Evolutionary conservation across 1,284 basidiomycete genomes (phyloP).

Genomic region (Cutaneotrichosporon sp.): DNA sequence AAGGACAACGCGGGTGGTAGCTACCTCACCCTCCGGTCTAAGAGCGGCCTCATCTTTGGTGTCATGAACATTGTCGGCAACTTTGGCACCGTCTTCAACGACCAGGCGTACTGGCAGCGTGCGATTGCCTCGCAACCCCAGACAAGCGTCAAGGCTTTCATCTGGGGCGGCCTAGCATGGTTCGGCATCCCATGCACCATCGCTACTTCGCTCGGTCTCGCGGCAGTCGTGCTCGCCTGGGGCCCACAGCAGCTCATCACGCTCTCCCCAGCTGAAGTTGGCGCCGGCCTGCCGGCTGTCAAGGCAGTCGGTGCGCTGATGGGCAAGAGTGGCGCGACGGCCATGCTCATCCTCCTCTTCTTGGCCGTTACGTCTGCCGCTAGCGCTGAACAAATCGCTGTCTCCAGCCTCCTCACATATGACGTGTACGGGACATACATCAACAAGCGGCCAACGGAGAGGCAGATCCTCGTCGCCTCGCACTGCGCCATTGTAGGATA

Average conservation of each 20-base stretch:
- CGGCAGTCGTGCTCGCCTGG: slow-evolving; percentile 69
- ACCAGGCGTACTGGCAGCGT: slow-evolving; percentile 63
- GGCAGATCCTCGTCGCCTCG: slow-evolving; percentile 61
- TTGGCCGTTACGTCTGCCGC: slow-evolving; percentile 75
- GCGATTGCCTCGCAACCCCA: slow-evolving; percentile 81
- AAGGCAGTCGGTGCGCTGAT: slow-evolving; percentile 70
- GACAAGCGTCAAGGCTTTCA: slow-evolving; percentile 81
- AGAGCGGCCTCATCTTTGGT: slow-evolving; percentile 82
- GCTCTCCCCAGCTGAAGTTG: slow-evolving; percentile 67
- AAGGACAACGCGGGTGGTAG: slow-evolving; percentile 62
- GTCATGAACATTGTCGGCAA: slow-evolving; percentile 68
- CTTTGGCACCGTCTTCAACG: slow-evolving; percentile 59
- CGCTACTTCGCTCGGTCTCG: slow-evolving; percentile 63
- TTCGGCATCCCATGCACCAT: slow-evolving; percentile 74
- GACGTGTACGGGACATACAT: slow-evolving; percentile 66
- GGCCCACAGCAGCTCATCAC: slow-evolving; percentile 56
- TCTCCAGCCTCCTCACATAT: slow-evolving; percentile 73
- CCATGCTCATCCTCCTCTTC: slow-evolving; percentile 52
- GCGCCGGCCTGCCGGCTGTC: slow-evolving; percentile 74
- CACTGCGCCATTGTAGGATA: slow-evolving; percentile 63
- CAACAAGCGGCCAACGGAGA: slow-evolving; percentile 61
- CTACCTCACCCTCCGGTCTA: slow-evolving; percentile 74
- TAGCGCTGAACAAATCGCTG: slow-evolving; percentile 85
- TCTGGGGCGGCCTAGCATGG: slow-evolving; percentile 86
- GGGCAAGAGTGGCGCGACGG: slow-evolving; percentile 68